Base-by-base conservation (phyloP, 2,329 filamentous ascomycete genomes). In the Capronia epimyces region DNA sequence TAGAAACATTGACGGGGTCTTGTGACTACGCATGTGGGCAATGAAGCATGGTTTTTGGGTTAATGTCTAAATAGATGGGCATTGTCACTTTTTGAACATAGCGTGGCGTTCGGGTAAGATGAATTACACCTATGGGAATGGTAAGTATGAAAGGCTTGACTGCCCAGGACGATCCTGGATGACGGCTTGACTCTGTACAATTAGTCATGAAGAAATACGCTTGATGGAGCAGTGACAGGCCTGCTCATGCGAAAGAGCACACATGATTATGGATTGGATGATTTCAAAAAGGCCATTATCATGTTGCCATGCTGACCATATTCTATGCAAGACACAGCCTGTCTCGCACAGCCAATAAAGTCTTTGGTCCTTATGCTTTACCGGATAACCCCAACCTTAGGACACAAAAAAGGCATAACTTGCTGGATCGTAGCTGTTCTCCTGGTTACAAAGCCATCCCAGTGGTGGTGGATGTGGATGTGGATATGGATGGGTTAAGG, bases 1-100 rank as follows among this genome's bases (percentile, higher is more conserved):
- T 20, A 42, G 61, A 43, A 56, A 56, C 45, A 63, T 63, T 46
- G 60, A 63, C 43, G 48, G 60, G 34, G 53, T 62, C 43, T 52
- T 63, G 43, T 62, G 52, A 59, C 24, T 21, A 46, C 24, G 40
- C 27, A 43, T 47, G 37, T 37, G 27, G 25, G 37, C 29, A 47
- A 37, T 27, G 20, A 36, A 42, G 25, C 46, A 47, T 40, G 27
- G 40, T 20, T 46, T 43, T 50, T 45, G 52, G 43, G 40, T 37
- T 57, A 49, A 57, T 57, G 55, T 57, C 55, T 55, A 40, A 40
- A 43, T 40, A 52, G 32, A 52, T 21, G 46, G 49, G 46, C 36
- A 49, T 43, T 52, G 31, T 46, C 43, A 43, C 44, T 8, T 48
- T 57, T 49, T 52, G 48, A 49, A 50, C 49, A 57, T 48, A 55